Evolutionary conservation across 2,329 filamentous ascomycete species (phyloP).

Genomic region (Simplicillium aogashimaense): DNA sequence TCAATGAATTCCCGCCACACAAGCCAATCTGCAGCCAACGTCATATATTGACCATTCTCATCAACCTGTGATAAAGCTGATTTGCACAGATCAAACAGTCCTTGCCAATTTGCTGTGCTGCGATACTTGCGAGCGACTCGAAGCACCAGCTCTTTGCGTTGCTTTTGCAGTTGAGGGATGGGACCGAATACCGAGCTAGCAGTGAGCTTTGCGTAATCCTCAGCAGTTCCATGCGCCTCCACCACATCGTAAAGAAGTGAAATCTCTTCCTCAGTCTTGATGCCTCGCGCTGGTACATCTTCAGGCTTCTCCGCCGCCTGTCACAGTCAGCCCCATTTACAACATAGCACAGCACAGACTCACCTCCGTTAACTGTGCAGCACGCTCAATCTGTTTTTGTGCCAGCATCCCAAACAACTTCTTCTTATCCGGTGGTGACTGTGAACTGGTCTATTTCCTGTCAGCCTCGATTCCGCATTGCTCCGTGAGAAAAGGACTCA

Average conservation of each 20-base stretch:
- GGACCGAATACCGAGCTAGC: constrained; percentile 29
- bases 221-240: constrained; percentile 28
- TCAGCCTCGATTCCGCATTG: not conserved
- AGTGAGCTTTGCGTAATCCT: constrained; percentile 29
- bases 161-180: constrained; percentile 30
- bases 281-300: constrained; percentile 15
- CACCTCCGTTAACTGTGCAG: constrained; percentile 30
- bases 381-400: constrained; percentile 39
- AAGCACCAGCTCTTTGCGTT: constrained; percentile 36
- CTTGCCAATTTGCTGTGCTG: constrained; percentile 28
- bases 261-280: constrained; percentile 39
- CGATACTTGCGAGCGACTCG: constrained; percentile 27
- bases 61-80: constrained; percentile 29
- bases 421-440: constrained; percentile 36
- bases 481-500: constrained; percentile 17
- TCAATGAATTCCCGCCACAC: constrained; percentile 29
- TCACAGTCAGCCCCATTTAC: constrained; percentile 19
- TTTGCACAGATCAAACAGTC: constrained; percentile 31
- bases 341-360: no score
- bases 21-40: constrained; percentile 34
- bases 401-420: constrained; percentile 42
- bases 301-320: constrained; percentile 10
- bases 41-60: constrained; percentile 23
- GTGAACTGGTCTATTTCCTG: constrained; percentile 28
- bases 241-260: constrained; percentile 38